Percentiles rank a stretch among this genome's conserved stretches.
phyloP scores from a whole-genome alignment of 352 stramenopile genomes.

The Phytopythium litorale region DNA sequence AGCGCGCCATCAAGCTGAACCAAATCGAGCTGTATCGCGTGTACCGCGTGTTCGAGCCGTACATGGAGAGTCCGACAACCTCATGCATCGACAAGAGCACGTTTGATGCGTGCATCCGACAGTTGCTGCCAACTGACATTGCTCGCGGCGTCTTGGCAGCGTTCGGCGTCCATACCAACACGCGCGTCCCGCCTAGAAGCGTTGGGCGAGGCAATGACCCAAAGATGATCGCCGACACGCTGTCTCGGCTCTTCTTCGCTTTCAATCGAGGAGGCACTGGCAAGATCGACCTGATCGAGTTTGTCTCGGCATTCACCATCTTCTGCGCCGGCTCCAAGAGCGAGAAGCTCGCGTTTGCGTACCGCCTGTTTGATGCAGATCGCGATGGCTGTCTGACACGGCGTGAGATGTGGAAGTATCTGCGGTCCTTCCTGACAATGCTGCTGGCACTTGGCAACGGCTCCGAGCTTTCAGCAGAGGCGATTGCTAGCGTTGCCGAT shows the following conservation, averaged over 20 bases:
- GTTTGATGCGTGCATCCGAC: constrained; percentile 68
- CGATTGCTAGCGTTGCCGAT: constrained; percentile 76
- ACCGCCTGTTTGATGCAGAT: constrained; percentile 89
- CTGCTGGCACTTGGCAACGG: constrained; percentile 92
- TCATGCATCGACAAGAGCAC: constrained; percentile 77
- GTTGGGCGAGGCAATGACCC: constrained; percentile 61
- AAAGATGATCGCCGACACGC: constrained; percentile 73
- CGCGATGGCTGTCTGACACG: constrained; percentile 87
- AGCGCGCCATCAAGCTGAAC: constrained; percentile 69
- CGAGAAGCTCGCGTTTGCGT: constrained; percentile 91
- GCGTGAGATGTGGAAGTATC: constrained; percentile 91
- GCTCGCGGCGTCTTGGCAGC: constrained; percentile 48
- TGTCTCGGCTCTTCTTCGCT: constrained; percentile 81
- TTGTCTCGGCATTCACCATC: constrained; percentile 92
- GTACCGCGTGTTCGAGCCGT: constrained; percentile 71
- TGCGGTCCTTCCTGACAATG: constrained; percentile 94
- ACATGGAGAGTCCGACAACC: constrained; percentile 45
- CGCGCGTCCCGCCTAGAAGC: constrained; percentile 49
- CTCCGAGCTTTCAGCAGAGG: constrained; percentile 74
- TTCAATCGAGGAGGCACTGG: constrained; percentile 83
- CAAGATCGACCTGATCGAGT: constrained; percentile 86
- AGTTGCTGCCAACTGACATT: constrained; percentile 54
- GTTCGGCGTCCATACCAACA: constrained; percentile 62
- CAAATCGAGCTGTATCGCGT: constrained; percentile 62
- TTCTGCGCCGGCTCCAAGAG: constrained; percentile 95